phyloP scores from a whole-genome alignment of 169 alveolate species.

The Neospora caninum region DNA sequence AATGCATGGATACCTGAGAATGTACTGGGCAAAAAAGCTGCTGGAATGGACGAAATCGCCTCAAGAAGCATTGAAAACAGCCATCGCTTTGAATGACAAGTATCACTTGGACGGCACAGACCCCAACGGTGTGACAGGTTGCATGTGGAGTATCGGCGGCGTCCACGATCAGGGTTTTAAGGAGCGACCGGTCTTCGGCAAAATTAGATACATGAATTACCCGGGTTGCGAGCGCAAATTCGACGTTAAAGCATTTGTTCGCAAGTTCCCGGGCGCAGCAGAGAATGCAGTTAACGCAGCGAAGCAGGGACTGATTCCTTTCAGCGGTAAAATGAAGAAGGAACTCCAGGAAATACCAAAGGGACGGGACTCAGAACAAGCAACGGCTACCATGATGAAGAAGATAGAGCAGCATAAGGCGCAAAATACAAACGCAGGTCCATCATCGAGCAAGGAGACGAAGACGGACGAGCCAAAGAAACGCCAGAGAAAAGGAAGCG shows the following conservation, averaged over 20 bases:
- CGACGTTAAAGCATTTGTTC: conserved; percentile 54
- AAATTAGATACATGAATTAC: conserved; percentile 80
- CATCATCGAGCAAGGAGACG: not conserved
- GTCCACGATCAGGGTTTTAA: conserved; percentile 81
- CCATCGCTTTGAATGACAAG: conserved; percentile 80
- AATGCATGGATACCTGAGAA: conserved; percentile 83
- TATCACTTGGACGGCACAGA: conserved; percentile 71
- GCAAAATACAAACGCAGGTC: not conserved
- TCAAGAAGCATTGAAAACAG: conserved; percentile 73
- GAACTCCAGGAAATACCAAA: not conserved
- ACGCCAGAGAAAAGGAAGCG: not conserved
- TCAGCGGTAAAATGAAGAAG: not conserved
- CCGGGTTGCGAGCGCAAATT: conserved; percentile 81
- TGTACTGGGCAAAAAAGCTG: conserved; percentile 83
- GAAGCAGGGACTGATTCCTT: not conserved
- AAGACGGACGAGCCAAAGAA: too few relatives aligned
- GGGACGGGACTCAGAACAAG: not conserved
- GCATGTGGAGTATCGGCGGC: conserved; percentile 83
- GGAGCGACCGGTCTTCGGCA: conserved; percentile 80
- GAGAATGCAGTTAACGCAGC: not conserved
- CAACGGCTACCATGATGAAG: not conserved
- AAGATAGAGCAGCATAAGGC: not conserved
- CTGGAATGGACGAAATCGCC: conserved; percentile 83
- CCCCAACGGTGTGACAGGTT: conserved; percentile 81
- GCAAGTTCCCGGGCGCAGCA: conserved; percentile 47